Base-by-base conservation (phyloP, 441 rosid genomes). In the Populus tomentosa region DNA sequence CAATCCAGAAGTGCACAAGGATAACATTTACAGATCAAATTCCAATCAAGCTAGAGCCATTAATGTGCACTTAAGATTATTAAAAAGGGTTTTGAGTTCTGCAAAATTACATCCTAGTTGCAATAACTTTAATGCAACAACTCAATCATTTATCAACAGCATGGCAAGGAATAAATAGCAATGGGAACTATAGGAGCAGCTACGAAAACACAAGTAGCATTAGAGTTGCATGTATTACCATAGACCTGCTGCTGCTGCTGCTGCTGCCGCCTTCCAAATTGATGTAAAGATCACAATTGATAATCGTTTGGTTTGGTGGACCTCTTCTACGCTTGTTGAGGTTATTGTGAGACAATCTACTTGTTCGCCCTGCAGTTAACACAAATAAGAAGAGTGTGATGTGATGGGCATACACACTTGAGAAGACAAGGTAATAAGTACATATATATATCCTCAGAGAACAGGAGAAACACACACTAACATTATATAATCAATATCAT, bases 251-350 rank as follows among this genome's bases (percentile, higher is more conserved):
- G 21, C 66, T 75, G 80, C 83, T 24, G 24, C 24, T 79, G 7
- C 35, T 6, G 35, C 35, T 6, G 40, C 40, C 10, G 0, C 40
- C 42, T 66, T 82, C 91, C 88, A 84, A 73, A 82, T 81, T 84
- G 63, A 85, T 67, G 71, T 74, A 79, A 40, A 80, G 74, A 73
- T 88, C 91, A 85, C 87, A 81, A 77, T 83, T 89, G 71, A 72
- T 71, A 74, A 76, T 67, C 50, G 84, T 53, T 38, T 80, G 79
- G 79, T 78, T 80, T 61, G 83, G 59, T 36, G 83, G 80, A 77
- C 36, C 78, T 85, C 88, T 88, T 80, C 85, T 79, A 72, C 83
- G 89, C 84, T 83, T 92, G 86, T 67, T 79, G 69, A 80, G 79
- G 65, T 67, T 50, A 82, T 78, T 80, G 42, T 79, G 68, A 77